Evolutionary conservation across 2,329 filamentous ascomycete species (phyloP), one percentile per base, ranked within the genome.

Genomic region (Neocucurbitaria cava): DNA sequence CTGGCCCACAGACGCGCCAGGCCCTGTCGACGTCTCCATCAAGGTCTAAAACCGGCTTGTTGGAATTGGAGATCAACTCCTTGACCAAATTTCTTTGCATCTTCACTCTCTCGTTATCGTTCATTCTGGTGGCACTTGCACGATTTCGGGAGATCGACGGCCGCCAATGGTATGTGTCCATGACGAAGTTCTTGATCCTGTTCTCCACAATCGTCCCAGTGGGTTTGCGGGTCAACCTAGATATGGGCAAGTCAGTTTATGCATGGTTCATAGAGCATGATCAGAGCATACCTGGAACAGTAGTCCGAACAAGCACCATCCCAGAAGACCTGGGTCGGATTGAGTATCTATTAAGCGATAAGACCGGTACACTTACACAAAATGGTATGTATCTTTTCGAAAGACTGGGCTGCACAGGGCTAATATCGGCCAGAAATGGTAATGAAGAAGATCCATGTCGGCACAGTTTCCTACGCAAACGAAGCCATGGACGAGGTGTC

Each of bases 161-260:
- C 18, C 85, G 86, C 49, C 79, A 85, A 21, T 99, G 95, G 95
- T 99, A 98, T 75, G 87, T 98, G 63, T 94, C 96, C 61, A 96
- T 98, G 68, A 95, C 96, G 87, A 89, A 94, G n/a, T 99, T 98
- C 73, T 79, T 99, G 59, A 96, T 99, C 56, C 82, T 99, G 1
- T 99, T 99, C 80, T 98, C 94, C n/a, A 98, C 94, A 0, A 99
- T 99, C 69, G 96, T 99, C 23, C 95, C 95, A 1, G 97, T 99
- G 76, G 96, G 92, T 77, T 81, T 99, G 64, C 89, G 95, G 46
- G 95, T 99, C 64, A 99, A 99, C 72, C 82, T 99, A 17, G 95
- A 99, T 71, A 89, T 99, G 85, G 96, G 94, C 35, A 99, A 99
- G 77, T 94, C 91, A 50, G 92, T 95, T 2, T 99, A 97, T 76